phyloP scores from a whole-genome alignment of 116 monocot species.

The Dioscorea cayenensis region DNA sequence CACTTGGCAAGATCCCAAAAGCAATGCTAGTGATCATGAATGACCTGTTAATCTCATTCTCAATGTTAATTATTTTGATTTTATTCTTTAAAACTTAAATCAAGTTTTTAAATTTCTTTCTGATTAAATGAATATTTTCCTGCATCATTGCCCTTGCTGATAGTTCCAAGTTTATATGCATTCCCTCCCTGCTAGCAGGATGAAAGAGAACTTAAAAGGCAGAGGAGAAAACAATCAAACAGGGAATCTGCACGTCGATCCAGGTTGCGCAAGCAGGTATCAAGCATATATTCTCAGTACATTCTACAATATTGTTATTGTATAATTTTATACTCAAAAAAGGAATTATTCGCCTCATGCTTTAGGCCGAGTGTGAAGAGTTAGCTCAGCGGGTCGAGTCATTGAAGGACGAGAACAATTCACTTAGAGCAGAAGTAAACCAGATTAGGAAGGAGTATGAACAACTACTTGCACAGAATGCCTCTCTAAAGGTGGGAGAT shows the following conservation, averaged over 20 bases:
- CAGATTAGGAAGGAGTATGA: conserved; percentile 71
- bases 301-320: neutral
- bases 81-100: neutral
- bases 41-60: too few species aligned
- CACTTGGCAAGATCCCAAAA: neutral
- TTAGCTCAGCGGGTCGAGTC: conserved; percentile 69
- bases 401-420: conserved; percentile 81
- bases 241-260: conserved; percentile 98
- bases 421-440: conserved; percentile 63
- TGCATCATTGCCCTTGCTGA: neutral
- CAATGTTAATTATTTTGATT: neutral
- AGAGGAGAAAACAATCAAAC: conserved; percentile 94
- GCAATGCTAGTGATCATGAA: neutral
- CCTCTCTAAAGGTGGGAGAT: conserved; percentile 67
- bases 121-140: neutral
- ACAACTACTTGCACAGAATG: conserved; percentile 64
- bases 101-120: too few species aligned
- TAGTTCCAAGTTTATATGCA: neutral
- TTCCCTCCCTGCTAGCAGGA: conserved; percentile 41
- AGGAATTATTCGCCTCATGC: neutral
- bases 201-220: conserved; percentile 95
- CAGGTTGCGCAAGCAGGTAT: conserved; percentile 93
- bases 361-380: conserved; percentile 96
- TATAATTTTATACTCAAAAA: neutral
- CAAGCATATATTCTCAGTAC: neutral